These are phyloP conservation scores for Galeopsis tetrahit DNA, from an alignment of 257 asterid genomes.

Conservation along the genomic window DNA sequence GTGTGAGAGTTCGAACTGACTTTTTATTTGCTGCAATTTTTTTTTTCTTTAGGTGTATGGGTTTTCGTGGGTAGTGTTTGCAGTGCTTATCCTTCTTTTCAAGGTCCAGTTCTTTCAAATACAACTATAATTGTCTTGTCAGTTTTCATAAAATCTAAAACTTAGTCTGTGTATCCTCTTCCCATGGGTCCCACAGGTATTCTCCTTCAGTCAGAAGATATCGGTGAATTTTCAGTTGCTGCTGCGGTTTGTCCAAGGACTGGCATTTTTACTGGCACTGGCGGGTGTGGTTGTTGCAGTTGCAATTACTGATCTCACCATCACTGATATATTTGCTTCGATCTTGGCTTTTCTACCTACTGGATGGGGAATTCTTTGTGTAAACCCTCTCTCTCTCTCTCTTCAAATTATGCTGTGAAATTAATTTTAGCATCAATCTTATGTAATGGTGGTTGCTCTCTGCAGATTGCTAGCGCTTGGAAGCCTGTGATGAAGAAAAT, in stretches of 20 bases:
- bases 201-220: conserved; percentile 96
- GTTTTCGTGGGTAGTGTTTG: conserved; percentile 88
- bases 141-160: conserved; percentile 9
- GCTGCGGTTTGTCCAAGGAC: conserved; percentile 90
- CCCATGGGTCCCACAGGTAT: conserved; percentile 64
- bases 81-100: conserved; percentile 81
- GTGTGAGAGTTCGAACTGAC: conserved; percentile 12
- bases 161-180: conserved; percentile 27
- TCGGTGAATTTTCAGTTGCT: conserved; percentile 96
- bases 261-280: conserved; percentile 74
- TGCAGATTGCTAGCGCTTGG: conserved; percentile 89
- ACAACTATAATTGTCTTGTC: background rate
- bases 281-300: conserved; percentile 82
- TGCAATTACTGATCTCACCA: conserved; percentile 58
- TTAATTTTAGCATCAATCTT: background rate
- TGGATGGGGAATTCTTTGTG: conserved; percentile 99
- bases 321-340: conserved; percentile 81
- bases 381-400: conserved; percentile 42
- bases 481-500: conserved; percentile 86
- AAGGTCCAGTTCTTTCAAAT: conserved; percentile 58
- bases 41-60: conserved; percentile 70
- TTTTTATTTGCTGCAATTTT: conserved; percentile 20
- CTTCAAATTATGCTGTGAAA: background rate
- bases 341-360: conserved; percentile 96
- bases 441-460: background rate